A percentile compares a stretch with the other conserved stretches of the same genome.
These are phyloP conservation scores for Coemansia sp. DNA, from an alignment of 192 early-diverging fungal genomes.

Conservation along the genomic window DNA sequence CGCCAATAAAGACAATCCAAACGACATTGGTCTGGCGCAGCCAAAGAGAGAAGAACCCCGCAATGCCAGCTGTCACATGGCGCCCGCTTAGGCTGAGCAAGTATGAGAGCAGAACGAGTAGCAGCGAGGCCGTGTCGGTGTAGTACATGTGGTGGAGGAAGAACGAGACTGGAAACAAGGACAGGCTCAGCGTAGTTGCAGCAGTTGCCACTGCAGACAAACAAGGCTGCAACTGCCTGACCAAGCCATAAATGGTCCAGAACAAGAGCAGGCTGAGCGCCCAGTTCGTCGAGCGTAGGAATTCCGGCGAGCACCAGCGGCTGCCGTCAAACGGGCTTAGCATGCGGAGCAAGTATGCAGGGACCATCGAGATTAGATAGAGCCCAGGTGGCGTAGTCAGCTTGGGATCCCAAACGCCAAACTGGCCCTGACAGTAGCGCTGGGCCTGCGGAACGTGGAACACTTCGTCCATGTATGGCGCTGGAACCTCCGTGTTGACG, in stretches of 20 bases:
- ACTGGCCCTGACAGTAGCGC: conserved; percentile 73
- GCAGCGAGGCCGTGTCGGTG: conserved; percentile 83
- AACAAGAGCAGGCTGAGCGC: conserved; percentile 60
- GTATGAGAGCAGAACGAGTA: conserved; percentile 73
- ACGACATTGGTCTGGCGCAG: conserved; percentile 93
- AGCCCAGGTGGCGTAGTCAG: conserved; percentile 96
- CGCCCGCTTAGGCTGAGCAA: conserved; percentile 49
- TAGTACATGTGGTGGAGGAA: conserved; percentile 91
- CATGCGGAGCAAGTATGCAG: neutral
- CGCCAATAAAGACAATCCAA: conserved; percentile 72
- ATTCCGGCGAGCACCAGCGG: conserved; percentile 30
- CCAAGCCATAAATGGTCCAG: conserved; percentile 43
- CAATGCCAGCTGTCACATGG: conserved; percentile 57
- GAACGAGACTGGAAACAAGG: conserved; percentile 72
- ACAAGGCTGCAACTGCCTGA: conserved; percentile 17
- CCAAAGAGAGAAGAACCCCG: conserved; percentile 57
- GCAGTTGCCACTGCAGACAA: neutral
- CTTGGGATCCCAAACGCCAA: conserved; percentile 80
- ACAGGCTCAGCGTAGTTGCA: conserved; percentile 52
- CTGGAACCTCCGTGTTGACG: conserved; percentile 12
- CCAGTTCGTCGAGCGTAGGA: conserved; percentile 66
- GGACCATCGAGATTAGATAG: conserved; percentile 55
- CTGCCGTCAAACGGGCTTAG: neutral
- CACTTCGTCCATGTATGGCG: conserved; percentile 77
- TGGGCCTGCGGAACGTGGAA: conserved; percentile 94